A percentile compares a stretch with the other conserved stretches of the same genome.
Evolutionary conservation across 495 filamentous ascomycete species (phyloP).

Genomic region (Xanthoparmelia taractica): DNA sequence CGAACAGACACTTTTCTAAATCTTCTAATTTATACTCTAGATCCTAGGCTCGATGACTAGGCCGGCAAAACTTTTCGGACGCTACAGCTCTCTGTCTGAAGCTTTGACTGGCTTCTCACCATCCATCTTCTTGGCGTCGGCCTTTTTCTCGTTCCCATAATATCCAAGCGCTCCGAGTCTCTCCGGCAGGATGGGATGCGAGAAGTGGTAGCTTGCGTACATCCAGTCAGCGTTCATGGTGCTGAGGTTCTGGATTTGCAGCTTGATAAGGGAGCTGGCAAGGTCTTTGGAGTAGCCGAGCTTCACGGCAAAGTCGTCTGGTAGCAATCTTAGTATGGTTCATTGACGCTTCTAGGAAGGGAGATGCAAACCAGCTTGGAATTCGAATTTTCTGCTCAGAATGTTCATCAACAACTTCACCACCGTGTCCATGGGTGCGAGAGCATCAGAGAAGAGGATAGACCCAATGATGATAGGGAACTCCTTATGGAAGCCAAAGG

Average conservation of each 20-base stretch:
- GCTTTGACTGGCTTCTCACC: conserved; percentile 48
- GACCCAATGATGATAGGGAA: conserved; percentile 94
- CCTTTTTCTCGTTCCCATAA: conserved; percentile 54
- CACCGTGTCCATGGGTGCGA: conserved; percentile 83
- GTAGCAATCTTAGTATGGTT: conserved; percentile 21
- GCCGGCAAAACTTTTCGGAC: conserved; percentile 5
- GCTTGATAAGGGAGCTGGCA: conserved; percentile 82
- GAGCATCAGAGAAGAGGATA: conserved; percentile 88
- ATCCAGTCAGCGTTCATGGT: conserved; percentile 98
- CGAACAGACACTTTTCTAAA: not conserved
- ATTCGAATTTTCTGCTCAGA: conserved; percentile 86
- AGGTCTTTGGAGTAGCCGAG: conserved; percentile 84
- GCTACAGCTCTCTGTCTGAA: conserved; percentile 51
- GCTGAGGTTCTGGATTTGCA: conserved; percentile 95
- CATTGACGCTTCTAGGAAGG: not conserved
- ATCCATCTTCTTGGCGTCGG: conserved; percentile 42
- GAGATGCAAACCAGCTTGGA: conserved; percentile 67
- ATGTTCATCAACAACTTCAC: conserved; percentile 95
- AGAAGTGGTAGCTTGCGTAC: conserved; percentile 97
- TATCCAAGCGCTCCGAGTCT: conserved; percentile 83
- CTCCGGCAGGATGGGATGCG: conserved; percentile 92
- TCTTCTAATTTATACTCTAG: not conserved
- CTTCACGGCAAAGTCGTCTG: conserved; percentile 72
- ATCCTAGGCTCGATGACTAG: not conserved
- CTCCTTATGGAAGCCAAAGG: conserved; percentile 80